Evolutionary conservation across 192 early-diverging fungal genomes (phyloP).

Genomic region (Pilaira anomala): DNA sequence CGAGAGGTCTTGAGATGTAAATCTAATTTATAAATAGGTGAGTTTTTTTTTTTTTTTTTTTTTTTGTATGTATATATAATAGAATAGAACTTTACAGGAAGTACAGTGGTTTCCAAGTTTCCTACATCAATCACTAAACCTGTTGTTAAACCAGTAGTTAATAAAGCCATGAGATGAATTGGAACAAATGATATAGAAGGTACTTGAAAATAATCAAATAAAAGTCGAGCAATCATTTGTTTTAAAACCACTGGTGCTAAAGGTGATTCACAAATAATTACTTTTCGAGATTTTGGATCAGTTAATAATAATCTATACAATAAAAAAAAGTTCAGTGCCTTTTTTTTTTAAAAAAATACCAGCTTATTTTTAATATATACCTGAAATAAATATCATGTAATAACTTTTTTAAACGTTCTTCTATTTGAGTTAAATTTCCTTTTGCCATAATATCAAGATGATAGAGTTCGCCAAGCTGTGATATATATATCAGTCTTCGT

Average conservation of each 20-base stretch:
- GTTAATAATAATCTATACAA: slow-evolving; percentile 61
- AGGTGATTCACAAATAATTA: slow-evolving; percentile 75
- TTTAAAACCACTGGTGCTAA: slow-evolving; percentile 68
- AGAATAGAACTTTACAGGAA: slow-evolving; percentile 59
- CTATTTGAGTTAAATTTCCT: slow-evolving; percentile 38
- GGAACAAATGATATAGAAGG: slow-evolving; percentile 79
- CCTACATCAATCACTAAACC: slow-evolving; percentile 90
- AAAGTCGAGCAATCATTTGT: slow-evolving; percentile 61
- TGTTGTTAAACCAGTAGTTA: slow-evolving; percentile 70
- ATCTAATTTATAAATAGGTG: slow-evolving; percentile 43
- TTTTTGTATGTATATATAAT: too few species aligned
- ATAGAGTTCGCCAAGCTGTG: slow-evolving; percentile 44
- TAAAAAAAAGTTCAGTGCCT: not conserved
- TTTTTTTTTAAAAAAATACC: not conserved
- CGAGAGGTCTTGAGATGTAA: slow-evolving; percentile 62
- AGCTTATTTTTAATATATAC: slow-evolving; percentile 20
- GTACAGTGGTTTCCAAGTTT: slow-evolving; percentile 66
- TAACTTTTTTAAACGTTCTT: slow-evolving; percentile 44
- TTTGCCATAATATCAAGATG: slow-evolving; percentile 41
- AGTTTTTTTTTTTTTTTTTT: too few species aligned
- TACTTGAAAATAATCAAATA: slow-evolving; percentile 76
- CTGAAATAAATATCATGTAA: slow-evolving; percentile 51
- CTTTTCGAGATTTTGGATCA: slow-evolving; percentile 81
- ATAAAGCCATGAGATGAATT: slow-evolving; percentile 63
- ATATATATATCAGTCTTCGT: too few species aligned